These are phyloP conservation scores for Xylaria sp. DNA, from an alignment of 2,329 filamentous ascomycete genomes.

Conservation along the genomic window DNA sequence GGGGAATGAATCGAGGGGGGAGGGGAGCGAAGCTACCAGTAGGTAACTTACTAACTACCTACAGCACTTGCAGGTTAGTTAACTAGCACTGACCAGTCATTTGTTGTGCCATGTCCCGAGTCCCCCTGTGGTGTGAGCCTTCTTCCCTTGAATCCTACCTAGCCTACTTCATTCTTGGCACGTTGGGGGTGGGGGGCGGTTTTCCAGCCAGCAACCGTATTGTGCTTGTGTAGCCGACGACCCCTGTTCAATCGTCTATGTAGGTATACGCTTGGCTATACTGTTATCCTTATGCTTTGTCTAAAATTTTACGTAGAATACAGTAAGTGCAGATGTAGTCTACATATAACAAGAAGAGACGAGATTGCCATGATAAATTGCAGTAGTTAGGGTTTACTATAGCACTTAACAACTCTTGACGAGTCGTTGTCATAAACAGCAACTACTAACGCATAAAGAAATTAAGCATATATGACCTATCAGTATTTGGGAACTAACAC, in stretches of 20 bases:
- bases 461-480: not conserved
- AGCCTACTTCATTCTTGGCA: slow-evolving; percentile 15
- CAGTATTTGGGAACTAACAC: not conserved
- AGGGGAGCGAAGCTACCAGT: not conserved
- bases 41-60: not conserved
- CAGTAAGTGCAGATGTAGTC: not conserved
- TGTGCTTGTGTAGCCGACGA: slow-evolving; percentile 11
- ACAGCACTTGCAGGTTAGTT: not conserved
- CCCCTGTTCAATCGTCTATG: slow-evolving; percentile 8
- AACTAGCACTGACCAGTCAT: not conserved
- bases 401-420: not conserved
- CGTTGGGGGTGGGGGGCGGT: not conserved
- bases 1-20: slow-evolving; percentile 30
- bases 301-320: not conserved
- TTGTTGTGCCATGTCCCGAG: no score
- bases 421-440: not conserved
- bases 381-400: not conserved
- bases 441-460: not conserved
- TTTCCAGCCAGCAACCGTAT: slow-evolving; percentile 10
- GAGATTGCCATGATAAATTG: not conserved
- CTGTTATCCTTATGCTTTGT: not conserved
- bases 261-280: not conserved
- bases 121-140: not conserved
- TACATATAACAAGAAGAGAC: no score
- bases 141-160: not conserved